Evolutionary conservation across 345 rosid species (phyloP).

Genomic region (Pistacia vera): DNA sequence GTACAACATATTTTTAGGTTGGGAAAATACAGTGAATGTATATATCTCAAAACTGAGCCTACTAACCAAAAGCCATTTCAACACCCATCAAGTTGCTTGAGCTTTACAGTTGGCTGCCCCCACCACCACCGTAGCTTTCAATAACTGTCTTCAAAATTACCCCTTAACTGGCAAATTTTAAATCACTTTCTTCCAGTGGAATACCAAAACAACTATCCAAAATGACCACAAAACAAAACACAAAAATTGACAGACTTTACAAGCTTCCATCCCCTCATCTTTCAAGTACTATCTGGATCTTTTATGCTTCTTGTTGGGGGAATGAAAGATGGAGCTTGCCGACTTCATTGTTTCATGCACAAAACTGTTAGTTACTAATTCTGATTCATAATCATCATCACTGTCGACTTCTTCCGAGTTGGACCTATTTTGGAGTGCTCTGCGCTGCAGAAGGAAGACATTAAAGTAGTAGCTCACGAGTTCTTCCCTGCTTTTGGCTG

Average conservation of each 20-base stretch:
- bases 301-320: slow-evolving; percentile 57
- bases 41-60: slow-evolving; percentile 17
- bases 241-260: slow-evolving; percentile 5
- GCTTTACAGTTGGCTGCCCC: slow-evolving; percentile 8
- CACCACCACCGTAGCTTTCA: not conserved
- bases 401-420: slow-evolving; percentile 55
- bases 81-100: not conserved
- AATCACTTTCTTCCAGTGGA: not conserved
- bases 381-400: slow-evolving; percentile 62
- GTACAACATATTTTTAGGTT: not conserved
- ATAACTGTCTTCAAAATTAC: not conserved
- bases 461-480: slow-evolving; percentile 79
- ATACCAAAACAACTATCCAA: slow-evolving; percentile 4
- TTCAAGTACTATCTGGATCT: slow-evolving; percentile 19
- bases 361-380: slow-evolving; percentile 26
- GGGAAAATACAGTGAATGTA: not conserved
- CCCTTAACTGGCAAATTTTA: not conserved
- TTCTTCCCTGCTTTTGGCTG: slow-evolving; percentile 52
- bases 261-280: not conserved
- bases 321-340: slow-evolving; percentile 42
- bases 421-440: slow-evolving; percentile 72
- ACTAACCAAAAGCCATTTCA: slow-evolving; percentile 4
- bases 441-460: slow-evolving; percentile 68
- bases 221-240: not conserved
- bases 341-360: slow-evolving; percentile 32